Evolutionary conservation across 2,329 filamentous ascomycete species (phyloP), one percentile per base, ranked within the genome.

Genomic region (Botrytis byssoidea): DNA sequence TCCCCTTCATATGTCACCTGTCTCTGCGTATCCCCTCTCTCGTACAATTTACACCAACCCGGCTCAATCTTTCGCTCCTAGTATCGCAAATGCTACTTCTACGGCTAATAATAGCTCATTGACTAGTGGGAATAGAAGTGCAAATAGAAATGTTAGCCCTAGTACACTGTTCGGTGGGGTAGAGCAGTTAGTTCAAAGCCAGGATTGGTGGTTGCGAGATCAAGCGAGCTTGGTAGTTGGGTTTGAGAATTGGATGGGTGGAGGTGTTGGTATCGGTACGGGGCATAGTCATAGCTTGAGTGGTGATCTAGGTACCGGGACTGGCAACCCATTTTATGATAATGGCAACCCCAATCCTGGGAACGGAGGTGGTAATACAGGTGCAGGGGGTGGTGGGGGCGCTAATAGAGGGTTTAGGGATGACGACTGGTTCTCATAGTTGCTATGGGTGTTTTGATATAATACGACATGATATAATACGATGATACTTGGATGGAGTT

Each of bases 131-230:
- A 20, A 72, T 60, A 44, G 79, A 42, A 35, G 29, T 25, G 25
- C 9, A 57, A 20, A 72, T 60, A 44, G 79, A 42, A 86, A 86
- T 16, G 79, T 83, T 12, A 82, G 82, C 37, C 83, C 85, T 0
- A 85, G 84, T 16, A 85, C 86, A 18, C 83, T 89, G 70, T 90
- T 91, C 74, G 88, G 88, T 37, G 87, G 86, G 14, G 84, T 90
- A 1, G 88, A 91, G 51, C 87, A 87, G 63, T 81, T 92, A 8
- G 85, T 91, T 64, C 89, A 91, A 68, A 88, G 87, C 66, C 88
- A 91, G 74, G 88, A 91, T 77, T 90, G 88, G 88, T 90, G 89
- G 85, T 84, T 90, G 71, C 83, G 86, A 51, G 90, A 92, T 78
- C 89, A 92, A 77, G 86, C 84, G 29, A 86, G 88, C 68, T 82